A percentile compares a stretch with the other conserved stretches of the same genome.
These are phyloP conservation scores for Gaultheria prostrata DNA, from an alignment of 148 eudicot species.

Conservation along the genomic window DNA sequence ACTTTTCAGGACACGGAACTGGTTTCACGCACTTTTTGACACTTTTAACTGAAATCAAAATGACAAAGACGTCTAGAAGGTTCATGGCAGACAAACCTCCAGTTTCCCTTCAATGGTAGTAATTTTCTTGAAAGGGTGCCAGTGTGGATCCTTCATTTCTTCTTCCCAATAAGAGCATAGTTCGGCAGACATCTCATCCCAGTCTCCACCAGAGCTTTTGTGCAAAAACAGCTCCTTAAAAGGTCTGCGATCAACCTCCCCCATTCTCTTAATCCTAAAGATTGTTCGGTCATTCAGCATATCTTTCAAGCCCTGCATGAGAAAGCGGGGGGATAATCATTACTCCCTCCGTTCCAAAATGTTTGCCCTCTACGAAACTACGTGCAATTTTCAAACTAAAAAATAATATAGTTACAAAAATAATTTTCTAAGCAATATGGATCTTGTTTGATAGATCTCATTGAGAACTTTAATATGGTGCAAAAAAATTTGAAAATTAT, in stretches of 20 bases:
- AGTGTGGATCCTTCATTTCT: constrained; percentile 20
- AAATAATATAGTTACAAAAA: too few relatives aligned
- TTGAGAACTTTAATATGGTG: too few relatives aligned
- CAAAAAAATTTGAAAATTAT: too few relatives aligned
- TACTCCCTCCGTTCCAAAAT: too few relatives aligned
- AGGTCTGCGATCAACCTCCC: constrained; percentile 26
- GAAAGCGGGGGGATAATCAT: background rate
- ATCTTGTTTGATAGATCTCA: too few relatives aligned
- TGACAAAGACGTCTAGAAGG: background rate
- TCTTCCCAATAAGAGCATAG: constrained; percentile 28
- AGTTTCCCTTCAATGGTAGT: constrained; percentile 11
- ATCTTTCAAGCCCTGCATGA: constrained; percentile 22
- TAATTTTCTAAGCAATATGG: too few relatives aligned
- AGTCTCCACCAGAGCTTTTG: constrained; percentile 18
- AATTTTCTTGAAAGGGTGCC: constrained; percentile 32
- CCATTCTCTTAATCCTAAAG: constrained; percentile 29
- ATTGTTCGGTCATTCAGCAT: constrained; percentile 13
- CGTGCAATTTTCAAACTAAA: too few relatives aligned
- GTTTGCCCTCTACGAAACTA: too few relatives aligned
- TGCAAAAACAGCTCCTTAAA: constrained; percentile 20
- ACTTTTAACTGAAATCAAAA: background rate
- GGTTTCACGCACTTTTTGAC: background rate
- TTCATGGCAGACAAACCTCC: constrained; percentile 14
- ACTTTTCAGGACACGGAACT: background rate
- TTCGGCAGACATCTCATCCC: constrained; percentile 21